Evolutionary conservation across 768 basidiomycete genomes (phyloP), one percentile per base, ranked within the genome.

Genomic region (Termitomyces sp.): DNA sequence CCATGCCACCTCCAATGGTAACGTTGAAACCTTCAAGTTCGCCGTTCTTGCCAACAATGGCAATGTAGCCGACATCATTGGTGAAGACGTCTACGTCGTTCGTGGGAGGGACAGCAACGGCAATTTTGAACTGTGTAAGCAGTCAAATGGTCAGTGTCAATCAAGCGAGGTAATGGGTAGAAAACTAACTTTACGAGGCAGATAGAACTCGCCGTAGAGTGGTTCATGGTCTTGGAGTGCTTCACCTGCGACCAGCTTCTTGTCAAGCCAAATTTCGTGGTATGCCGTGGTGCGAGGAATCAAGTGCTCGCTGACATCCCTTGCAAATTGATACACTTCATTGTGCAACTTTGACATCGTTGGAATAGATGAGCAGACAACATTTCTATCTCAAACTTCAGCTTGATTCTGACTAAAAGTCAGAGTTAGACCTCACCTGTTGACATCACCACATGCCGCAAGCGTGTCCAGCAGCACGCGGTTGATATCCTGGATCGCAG

Each of bases 241-340:
- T 36, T 94, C 94, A 18, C 96, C 97, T 4, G 90, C 92, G 51
- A 99, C 89, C 64, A 94, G 74, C 77, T 97, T 97, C 77, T 97
- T 95, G 76, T 98, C 94, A 43, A 98, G 79, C 96, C 96, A 99
- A 61, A 99, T 98, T 73, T 99, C 97, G 68, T 98, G 93, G 70
- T 99, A 98, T 5, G 97, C 97, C 4, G 86, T 85, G 5, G 95
- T 98, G 46, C 85, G 81, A 22, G 97, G 97, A 34, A 97, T 79
- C 42, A 99, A 82, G 67, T 91, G 87, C 59, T 86, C 84, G 72
- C 92, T 94, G 67, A 95, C 82, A 57, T 78, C 77, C 66, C 88
- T 92, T 1, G 93, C 82, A 65, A 98, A 97, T 39, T 87, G 80
- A 66, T 84, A 93, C 14, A 94, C 92, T 69, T 88, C 81, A 22